Evolutionary conservation across 495 filamentous ascomycete genomes (phyloP).

Genomic region (Penicillium paxilli): DNA sequence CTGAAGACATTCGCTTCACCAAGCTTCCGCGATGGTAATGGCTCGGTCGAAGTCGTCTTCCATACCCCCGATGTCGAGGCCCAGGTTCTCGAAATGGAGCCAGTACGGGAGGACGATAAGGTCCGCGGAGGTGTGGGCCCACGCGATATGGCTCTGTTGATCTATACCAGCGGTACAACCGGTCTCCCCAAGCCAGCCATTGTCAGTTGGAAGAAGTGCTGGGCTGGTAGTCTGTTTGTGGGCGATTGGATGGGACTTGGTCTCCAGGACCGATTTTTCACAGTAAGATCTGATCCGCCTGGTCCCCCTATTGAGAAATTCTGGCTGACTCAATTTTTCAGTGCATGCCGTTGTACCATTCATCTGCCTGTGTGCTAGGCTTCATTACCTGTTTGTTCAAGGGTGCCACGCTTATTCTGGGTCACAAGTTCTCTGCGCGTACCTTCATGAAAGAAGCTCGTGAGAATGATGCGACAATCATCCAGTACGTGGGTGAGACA

Average conservation of each 20-base stretch:
- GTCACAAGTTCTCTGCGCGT: constrained; percentile 77
- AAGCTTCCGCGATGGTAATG: constrained; percentile 45
- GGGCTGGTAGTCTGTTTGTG: constrained; percentile 53
- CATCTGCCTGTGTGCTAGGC: constrained; percentile 74
- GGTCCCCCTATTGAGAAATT: background rate
- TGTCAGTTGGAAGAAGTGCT: constrained; percentile 73
- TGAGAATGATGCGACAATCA: constrained; percentile 69
- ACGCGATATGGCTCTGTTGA: constrained; percentile 68
- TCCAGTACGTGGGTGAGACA: constrained; percentile 96
- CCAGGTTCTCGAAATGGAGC: constrained; percentile 56
- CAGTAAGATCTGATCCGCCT: constrained; percentile 51
- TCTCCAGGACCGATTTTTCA: constrained; percentile 74
- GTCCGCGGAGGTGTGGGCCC: constrained; percentile 50
- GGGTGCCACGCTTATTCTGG: constrained; percentile 68
- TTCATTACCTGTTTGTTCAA: constrained; percentile 57
- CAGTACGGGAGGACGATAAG: constrained; percentile 62
- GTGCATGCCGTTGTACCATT: constrained; percentile 96
- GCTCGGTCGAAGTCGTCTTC: constrained; percentile 60
- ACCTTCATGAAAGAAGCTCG: constrained; percentile 83
- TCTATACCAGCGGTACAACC: constrained; percentile 88
- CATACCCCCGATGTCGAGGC: constrained; percentile 64
- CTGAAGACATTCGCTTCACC: constrained; percentile 42
- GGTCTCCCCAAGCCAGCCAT: constrained; percentile 91
- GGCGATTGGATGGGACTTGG: constrained; percentile 55
- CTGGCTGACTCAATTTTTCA: constrained; percentile 21